Conservation (phyloP, 1,284 basidiomycete genomes). For the Sporisorium iseilematis-ciliati region DNA sequence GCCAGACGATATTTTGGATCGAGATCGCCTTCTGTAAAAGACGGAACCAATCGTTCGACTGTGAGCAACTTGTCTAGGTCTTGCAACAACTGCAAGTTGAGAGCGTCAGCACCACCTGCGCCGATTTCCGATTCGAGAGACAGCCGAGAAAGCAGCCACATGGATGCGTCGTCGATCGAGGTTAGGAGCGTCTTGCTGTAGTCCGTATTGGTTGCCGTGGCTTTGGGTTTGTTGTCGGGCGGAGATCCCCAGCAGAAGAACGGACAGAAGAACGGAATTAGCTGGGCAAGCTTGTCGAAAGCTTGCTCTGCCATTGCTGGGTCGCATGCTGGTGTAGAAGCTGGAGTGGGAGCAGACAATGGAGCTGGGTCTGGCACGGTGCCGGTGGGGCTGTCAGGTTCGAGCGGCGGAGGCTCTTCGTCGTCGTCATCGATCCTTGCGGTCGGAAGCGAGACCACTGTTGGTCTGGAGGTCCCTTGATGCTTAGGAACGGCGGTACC, state of each 20-base stretch:
- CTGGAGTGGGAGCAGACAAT: not conserved
- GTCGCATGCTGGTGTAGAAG: not conserved
- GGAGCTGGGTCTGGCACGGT: not conserved
- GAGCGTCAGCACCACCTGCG: conserved; percentile 16
- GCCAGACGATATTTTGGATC: conserved; percentile 19
- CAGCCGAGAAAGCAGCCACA: conserved; percentile 38
- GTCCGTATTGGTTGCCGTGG: not conserved
- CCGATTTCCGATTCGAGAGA: conserved; percentile 25
- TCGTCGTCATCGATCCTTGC: conserved; percentile 15
- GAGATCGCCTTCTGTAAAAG: conserved; percentile 2
- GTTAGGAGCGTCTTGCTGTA: conserved; percentile 13
- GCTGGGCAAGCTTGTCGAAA: conserved; percentile 14
- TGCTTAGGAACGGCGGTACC: not conserved
- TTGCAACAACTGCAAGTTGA: conserved; percentile 28
- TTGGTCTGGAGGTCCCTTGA: not conserved
- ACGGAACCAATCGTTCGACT: conserved; percentile 20
- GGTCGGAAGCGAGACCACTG: too few species aligned
- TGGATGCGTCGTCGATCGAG: conserved; percentile 30
- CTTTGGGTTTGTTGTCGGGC: not conserved
- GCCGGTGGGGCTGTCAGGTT: conserved; percentile 26
- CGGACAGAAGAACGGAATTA: conserved; percentile 38
- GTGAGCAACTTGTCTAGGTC: conserved; percentile 20
- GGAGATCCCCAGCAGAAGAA: conserved; percentile 25
- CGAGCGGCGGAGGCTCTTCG: conserved; percentile 51
- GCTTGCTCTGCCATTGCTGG: not conserved